Evolutionary conservation across 495 filamentous ascomycete species (phyloP).

Genomic region (Elaphomyces granulatus): DNA sequence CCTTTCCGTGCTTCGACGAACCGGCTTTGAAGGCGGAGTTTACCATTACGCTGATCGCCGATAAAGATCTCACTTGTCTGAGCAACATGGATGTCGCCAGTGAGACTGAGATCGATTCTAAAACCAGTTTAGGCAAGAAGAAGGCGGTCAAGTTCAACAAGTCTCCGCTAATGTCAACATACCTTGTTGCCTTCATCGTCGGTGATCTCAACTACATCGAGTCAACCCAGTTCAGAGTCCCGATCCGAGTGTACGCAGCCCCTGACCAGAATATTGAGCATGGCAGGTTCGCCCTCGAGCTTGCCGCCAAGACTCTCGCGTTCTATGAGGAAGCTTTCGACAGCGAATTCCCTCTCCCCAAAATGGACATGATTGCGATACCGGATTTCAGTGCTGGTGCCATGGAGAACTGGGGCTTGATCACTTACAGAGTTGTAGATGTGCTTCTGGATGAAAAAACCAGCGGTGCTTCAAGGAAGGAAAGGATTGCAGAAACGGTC

Average conservation of each 20-base stretch:
- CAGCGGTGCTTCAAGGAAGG: slow-evolving; percentile 80
- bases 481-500: slow-evolving; percentile 85
- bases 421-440: slow-evolving; percentile 90
- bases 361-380: slow-evolving; percentile 98
- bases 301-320: slow-evolving; percentile 41
- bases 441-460: slow-evolving; percentile 84
- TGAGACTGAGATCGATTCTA: slow-evolving; percentile 39
- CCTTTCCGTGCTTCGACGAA: slow-evolving; percentile 60
- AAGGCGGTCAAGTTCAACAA: slow-evolving; percentile 54
- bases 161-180: slow-evolving; percentile 54
- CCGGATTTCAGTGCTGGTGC: slow-evolving; percentile 88
- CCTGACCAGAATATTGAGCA: slow-evolving; percentile 52
- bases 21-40: slow-evolving; percentile 54
- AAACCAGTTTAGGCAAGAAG: slow-evolving; percentile 34
- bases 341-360: slow-evolving; percentile 43
- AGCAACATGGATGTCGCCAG: slow-evolving; percentile 55
- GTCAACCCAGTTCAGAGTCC: slow-evolving; percentile 49
- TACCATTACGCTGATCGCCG: slow-evolving; percentile 48
- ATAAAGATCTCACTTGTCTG: slow-evolving; percentile 47
- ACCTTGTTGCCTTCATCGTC: slow-evolving; percentile 54
- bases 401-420: slow-evolving; percentile 98
- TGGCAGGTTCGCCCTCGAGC: slow-evolving; percentile 48
- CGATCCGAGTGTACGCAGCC: slow-evolving; percentile 48
- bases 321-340: slow-evolving; percentile 44
- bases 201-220: slow-evolving; percentile 52